Percentiles rank a stretch among this genome's conserved stretches.
Evolutionary conservation across 2,329 filamentous ascomycete genomes (phyloP).

Genomic region (Allantophomopsis cytisporea): DNA sequence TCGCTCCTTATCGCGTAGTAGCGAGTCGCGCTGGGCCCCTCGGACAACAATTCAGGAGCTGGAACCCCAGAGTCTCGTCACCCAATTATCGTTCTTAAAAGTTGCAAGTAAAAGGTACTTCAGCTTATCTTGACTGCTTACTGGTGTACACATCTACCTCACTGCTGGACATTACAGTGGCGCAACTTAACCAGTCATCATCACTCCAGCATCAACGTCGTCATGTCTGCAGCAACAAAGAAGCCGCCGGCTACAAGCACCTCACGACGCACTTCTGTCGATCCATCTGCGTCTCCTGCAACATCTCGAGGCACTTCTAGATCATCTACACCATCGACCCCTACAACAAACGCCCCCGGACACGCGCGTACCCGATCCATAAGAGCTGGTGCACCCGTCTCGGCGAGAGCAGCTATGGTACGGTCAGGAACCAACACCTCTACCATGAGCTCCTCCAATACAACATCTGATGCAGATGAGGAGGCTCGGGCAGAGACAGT

Average conservation of each 20-base stretch:
- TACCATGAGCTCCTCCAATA: conserved; percentile 15
- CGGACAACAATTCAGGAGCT: too few relatives aligned
- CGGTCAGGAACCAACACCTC: conserved; percentile 29
- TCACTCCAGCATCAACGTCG: conserved; percentile 2
- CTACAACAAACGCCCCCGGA: conserved; percentile 10
- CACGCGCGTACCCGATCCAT: conserved; percentile 50
- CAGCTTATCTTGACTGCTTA: too few relatives aligned
- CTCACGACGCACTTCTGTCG: conserved; percentile 13
- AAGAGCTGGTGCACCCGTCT: conserved; percentile 52
- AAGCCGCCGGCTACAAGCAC: conserved; percentile 19
- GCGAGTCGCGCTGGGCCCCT: too few relatives aligned
- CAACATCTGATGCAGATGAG: conserved; percentile 40
- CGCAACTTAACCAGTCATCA: too few relatives aligned
- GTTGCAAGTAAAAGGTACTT: too few relatives aligned
- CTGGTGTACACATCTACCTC: too few relatives aligned
- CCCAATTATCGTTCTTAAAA: too few relatives aligned
- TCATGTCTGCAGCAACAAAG: conserved; percentile 27
- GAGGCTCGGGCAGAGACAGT: conserved; percentile 70
- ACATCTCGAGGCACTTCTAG: conserved; percentile 11
- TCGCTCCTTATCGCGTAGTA: too few relatives aligned
- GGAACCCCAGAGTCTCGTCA: too few relatives aligned
- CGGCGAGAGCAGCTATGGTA: conserved; percentile 57
- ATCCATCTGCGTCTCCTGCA: conserved; percentile 9
- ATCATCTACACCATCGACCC: conserved; percentile 13
- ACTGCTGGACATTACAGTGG: too few relatives aligned